Evolutionary conservation across 1,284 basidiomycete genomes (phyloP), one percentile per base, ranked within the genome.

Genomic region (Heterobasidion parviporum): DNA sequence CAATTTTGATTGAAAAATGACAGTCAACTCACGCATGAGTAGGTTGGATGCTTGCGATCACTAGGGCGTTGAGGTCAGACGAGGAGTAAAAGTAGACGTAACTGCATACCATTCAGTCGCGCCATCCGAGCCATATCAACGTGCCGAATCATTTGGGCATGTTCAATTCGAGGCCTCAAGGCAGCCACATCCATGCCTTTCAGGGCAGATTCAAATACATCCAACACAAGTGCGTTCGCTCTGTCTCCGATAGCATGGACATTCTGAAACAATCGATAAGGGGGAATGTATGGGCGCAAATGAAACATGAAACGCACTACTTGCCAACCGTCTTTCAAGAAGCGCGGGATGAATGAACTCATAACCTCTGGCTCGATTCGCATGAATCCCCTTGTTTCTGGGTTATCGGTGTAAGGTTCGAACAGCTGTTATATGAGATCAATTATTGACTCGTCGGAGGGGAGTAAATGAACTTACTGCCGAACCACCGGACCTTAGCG

Each of bases 181-280:
- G 80, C 77, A 36, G 77, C 76, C 12, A 87, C 80, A 62, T 86
- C 79, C 18, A 73, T 74, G 26, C 78, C 77, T 50, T 76, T 68
- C 48, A 91, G 68, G 1, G 83, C 80, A 15, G 75, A 74, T 69
- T 93, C 89, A 62, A 94, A 93, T 0, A 85, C 83, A 66, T 94
- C 84, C 33, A 97, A 71, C 10, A 95, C 86, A 45, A 94, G 77
- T 33, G 85, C 79, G 66, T 96, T 96, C 36, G 94, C 93, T 51
- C 87, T 81, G 69, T 97, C 94, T 9, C 94, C 94, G 46, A 97
- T 94, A 10, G 90, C 90, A 70, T 96, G 93, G 9, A 92, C 83
- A 64, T 93, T 93, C 88, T 92, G 60, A 18, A 59, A 16, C 55
- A 41, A 41, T 6, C 52, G 41, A 47, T 52, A 35, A 52, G 12